A percentile compares a stretch with the other conserved stretches of the same genome.
Conservation (phyloP, 257 asterid species). For the Perilla frutescens region DNA sequence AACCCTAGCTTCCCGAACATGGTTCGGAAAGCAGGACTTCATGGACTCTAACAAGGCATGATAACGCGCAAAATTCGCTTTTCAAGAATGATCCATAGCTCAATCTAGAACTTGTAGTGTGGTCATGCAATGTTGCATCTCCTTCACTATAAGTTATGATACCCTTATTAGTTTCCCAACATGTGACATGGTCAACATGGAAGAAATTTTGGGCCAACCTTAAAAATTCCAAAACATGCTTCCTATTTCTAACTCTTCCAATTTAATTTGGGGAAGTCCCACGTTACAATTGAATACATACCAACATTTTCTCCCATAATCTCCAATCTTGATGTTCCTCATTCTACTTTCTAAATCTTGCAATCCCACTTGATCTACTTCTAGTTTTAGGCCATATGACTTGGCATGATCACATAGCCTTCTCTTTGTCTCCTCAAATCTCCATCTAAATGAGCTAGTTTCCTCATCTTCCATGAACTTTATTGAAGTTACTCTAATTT, state of each 20-base stretch:
- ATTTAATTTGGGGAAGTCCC: conserved; percentile 57
- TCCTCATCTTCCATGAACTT: conserved; percentile 36
- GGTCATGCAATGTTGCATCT: conserved; percentile 36
- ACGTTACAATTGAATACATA: conserved; percentile 50
- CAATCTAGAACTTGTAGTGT: conserved; percentile 10
- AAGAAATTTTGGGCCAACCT: conserved; percentile 36
- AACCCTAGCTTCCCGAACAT: conserved; percentile 50
- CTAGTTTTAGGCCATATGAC: conserved; percentile 38
- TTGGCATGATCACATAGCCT: conserved; percentile 46
- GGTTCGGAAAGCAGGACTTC: conserved; percentile 40
- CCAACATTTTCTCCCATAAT: conserved; percentile 37
- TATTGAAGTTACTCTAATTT: conserved; percentile 44
- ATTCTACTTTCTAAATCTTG: conserved; percentile 34
- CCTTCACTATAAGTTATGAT: conserved; percentile 46
- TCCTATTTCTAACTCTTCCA: conserved; percentile 48
- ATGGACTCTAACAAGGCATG: conserved; percentile 54
- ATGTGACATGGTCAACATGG: conserved; percentile 12
- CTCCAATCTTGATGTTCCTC: conserved; percentile 13
- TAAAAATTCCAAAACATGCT: conserved; percentile 44
- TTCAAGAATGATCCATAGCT: conserved; percentile 48
- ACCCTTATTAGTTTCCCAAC: conserved; percentile 31
- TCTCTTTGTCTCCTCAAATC: conserved; percentile 53
- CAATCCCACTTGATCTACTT: conserved; percentile 47
- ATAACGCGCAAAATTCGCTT: conserved; percentile 38
- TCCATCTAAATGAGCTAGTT: conserved; percentile 31